Percentiles rank a stretch among this genome's conserved stretches.
phyloP scores from a whole-genome alignment of 1,139 yeast species.

The Nakaseomyces delphensis region DNA sequence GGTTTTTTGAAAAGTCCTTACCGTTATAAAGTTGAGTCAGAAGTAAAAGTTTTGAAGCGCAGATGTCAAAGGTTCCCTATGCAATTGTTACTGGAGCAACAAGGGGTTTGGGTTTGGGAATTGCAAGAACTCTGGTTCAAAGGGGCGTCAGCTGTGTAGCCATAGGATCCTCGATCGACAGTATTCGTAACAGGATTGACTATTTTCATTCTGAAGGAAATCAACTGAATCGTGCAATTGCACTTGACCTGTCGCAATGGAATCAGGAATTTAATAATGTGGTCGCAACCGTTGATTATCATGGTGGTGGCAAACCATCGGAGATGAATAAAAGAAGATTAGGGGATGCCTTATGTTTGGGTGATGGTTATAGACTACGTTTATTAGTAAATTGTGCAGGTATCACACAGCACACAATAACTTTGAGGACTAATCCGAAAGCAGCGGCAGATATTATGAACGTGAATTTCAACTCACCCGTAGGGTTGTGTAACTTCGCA shows the following conservation, averaged over 20 bases:
- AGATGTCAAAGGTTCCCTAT: neutral
- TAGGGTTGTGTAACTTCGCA: conserved; percentile 46
- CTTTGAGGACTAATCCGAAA: conserved; percentile 38
- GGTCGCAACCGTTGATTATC: conserved; percentile 9
- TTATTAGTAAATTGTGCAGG: conserved; percentile 76
- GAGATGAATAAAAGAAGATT: neutral
- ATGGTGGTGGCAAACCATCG: conserved; percentile 25
- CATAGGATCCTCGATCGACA: conserved; percentile 45
- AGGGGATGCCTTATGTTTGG: neutral
- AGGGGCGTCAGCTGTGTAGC: conserved; percentile 57
- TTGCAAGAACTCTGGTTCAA: conserved; percentile 49
- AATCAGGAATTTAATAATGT: conserved; percentile 14
- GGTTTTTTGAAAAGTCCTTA: too few species aligned
- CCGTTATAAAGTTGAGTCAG: too few species aligned
- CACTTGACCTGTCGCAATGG: conserved; percentile 42
- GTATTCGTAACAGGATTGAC: conserved; percentile 11
- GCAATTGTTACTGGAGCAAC: conserved; percentile 84
- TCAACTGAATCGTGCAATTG: conserved; percentile 44
- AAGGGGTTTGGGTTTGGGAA: conserved; percentile 67
- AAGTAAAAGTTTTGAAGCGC: neutral
- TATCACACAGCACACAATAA: conserved; percentile 50
- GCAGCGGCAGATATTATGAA: conserved; percentile 44
- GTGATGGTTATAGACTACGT: conserved; percentile 10
- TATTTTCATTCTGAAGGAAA: conserved; percentile 12
- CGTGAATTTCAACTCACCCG: conserved; percentile 60